Evolutionary conservation across 371 early-diverging fungal species (phyloP), one percentile per base, ranked within the genome.

Genomic region (Thermomucor indicae-seudaticae): DNA sequence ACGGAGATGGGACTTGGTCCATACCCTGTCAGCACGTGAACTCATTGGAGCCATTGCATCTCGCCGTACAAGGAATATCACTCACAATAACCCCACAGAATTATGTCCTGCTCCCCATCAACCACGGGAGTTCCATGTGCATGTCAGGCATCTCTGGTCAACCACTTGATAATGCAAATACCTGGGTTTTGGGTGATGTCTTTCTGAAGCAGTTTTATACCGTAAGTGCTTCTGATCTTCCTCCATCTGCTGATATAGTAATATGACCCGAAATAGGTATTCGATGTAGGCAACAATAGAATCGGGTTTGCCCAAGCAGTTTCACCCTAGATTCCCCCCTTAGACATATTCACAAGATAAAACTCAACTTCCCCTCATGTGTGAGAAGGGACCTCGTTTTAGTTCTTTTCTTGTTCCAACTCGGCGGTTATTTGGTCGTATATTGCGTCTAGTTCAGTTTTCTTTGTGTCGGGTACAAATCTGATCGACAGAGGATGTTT

Each of bases 141-240:
- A 69, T 90, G 45, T 86, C 86, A 5, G 90, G 91, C 11, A 64
- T 82, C 29, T 69, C 80, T 1, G 80, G 75, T 0, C 77, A 78
- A 51, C 41, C 55, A 29, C 55, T 63, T 1, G 43, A 47, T 31
- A 46, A 47, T 16, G 62, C 60, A 19, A 56, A 75, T 7, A 61
- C 72, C 4, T 90, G 90, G 91, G 83, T 90, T 40, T 72, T 90
- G 10, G 91, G 91, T 1, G 90, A 90, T 64, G 85, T 88, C 0
- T 89, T 89, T 66, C 57, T 90, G 49, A 76, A 84, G 27, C 72
- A 75, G 19, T 89, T 80, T 51, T 90, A 88, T 68, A 83, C 92
- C 45, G 83, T 88, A 79, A 60, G 65, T 40, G 31, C 3, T 1
- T 11, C 39, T 1, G 20, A 34, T 17, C 28, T 17, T 11, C 10